Percentiles rank a stretch among this genome's conserved stretches.
phyloP scores from a whole-genome alignment of 331 rosid species.

The Rhamnella rubrinervis region DNA sequence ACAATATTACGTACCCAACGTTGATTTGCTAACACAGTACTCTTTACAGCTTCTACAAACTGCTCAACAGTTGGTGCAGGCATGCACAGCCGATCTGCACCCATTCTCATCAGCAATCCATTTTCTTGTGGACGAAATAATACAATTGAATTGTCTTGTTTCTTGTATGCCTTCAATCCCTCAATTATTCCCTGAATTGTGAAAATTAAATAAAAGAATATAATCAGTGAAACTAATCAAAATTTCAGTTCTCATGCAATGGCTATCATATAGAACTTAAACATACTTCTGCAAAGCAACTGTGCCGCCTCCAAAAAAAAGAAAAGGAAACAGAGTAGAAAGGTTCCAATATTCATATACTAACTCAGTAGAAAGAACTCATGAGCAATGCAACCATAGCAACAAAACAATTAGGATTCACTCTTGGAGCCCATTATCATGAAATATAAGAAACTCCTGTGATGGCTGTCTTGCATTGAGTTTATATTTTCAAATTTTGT shows the following conservation, averaged over 20 bases:
- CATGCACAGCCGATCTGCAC: slow-evolving; percentile 25
- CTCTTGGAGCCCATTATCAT: too few species aligned
- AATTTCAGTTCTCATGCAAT: too few species aligned
- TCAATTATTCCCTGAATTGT: slow-evolving; percentile 12
- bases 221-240: too few species aligned
- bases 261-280: too few species aligned
- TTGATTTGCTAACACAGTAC: slow-evolving; percentile 25
- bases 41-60: slow-evolving; percentile 26
- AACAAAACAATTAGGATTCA: neutral
- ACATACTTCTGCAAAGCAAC: too few species aligned
- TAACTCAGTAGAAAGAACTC: too few species aligned
- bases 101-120: slow-evolving; percentile 27
- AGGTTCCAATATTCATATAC: too few species aligned
- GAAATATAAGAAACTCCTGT: too few species aligned
- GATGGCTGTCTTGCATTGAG: too few species aligned
- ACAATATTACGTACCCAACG: slow-evolving; percentile 24
- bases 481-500: neutral
- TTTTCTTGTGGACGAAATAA: slow-evolving; percentile 15
- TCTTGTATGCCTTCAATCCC: slow-evolving; percentile 23
- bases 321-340: too few species aligned
- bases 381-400: too few species aligned
- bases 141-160: neutral
- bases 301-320: too few species aligned
- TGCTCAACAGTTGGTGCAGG: slow-evolving; percentile 30
- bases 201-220: neutral